Base-by-base conservation (phyloP, 2,329 filamentous ascomycete species). In the Xylaria sp. region DNA sequence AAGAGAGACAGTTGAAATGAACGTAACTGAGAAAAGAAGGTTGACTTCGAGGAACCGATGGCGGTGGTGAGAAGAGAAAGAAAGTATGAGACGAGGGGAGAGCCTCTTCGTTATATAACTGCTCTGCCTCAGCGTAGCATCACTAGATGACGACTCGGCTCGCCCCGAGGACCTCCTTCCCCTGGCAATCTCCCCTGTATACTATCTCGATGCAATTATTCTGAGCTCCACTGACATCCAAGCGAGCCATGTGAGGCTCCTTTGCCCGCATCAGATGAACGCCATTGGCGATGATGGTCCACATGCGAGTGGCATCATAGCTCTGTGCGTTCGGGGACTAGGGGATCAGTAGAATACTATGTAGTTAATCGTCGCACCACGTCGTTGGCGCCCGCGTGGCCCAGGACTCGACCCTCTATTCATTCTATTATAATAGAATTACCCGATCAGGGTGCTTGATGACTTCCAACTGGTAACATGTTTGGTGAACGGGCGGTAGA, bases 41-140 rank as follows among this genome's bases (percentile, higher is more conserved):
- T 69, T 66, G 67, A 73, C 68, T 73, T 72, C 66, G 67, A 68
- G 67, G 72, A 71, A 62, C 60, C 64, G 69, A 47, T 73, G 68
- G 55, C 32, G 69, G 62, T 69, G 69, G 42, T 63, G 61, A 70
- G 50, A 47, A 51, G 27, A 45, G 53, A 19, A 51, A 65, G 67
- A 24, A 36, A 59, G 51, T 61, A 32, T 34, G 9, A 21, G 19
- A 57, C 3, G 21, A 30, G 71, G 34, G 69, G 60, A 6, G 11
- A 17, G 34, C 32, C 19, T 69, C 64, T 34, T 68, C 30, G 6
- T 72, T 75, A 74, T 75, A 76, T 75, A 74, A 36, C 6, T 36
- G 3, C 62, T 24, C 17, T 64, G 55, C 30, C 47, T 54, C 45
- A 55, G 50, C 42, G 51, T 58, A 55, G 58, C 12, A 64, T 69